Percentiles rank a stretch among this genome's conserved stretches.
Evolutionary conservation across 257 asterid genomes (phyloP).

Genomic region (Primulina huaijiensis): DNA sequence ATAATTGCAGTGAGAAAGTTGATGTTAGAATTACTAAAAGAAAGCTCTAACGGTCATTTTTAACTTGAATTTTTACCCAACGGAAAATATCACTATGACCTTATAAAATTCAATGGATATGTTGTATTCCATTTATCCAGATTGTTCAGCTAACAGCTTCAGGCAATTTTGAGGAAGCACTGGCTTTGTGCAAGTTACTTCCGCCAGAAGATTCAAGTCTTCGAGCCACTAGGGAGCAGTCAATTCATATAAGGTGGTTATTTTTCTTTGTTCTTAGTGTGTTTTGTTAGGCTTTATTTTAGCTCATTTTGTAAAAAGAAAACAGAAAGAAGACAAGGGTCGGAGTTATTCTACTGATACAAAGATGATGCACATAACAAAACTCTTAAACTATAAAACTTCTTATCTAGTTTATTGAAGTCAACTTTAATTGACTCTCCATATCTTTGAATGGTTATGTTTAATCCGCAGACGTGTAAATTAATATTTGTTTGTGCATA

Average conservation of each 20-base stretch:
- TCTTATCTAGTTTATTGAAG: conserved; percentile 5
- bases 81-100: conserved; percentile 12
- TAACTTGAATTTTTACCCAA: conserved; percentile 20
- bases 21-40: conserved; percentile 2
- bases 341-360: conserved; percentile 7
- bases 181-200: conserved; percentile 90
- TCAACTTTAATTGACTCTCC: background rate
- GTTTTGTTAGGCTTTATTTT: background rate
- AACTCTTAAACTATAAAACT: background rate
- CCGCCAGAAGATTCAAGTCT: conserved; percentile 97
- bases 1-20: conserved; percentile 10
- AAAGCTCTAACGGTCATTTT: conserved; percentile 6
- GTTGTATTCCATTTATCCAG: conserved; percentile 46
- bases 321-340: conserved; percentile 8
- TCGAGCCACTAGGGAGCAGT: conserved; percentile 92
- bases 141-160: conserved; percentile 97
- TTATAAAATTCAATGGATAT: conserved; percentile 1
- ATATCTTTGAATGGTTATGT: conserved; percentile 2
- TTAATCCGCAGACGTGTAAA: background rate
- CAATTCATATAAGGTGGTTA: conserved; percentile 82
- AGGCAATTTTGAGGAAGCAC: conserved; percentile 95
- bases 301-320: background rate
- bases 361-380: conserved; percentile 6
- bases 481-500: background rate
- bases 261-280: conserved; percentile 10